Conservation (phyloP, 208 protist genomes). For the Leishmania gerbilli region DNA sequence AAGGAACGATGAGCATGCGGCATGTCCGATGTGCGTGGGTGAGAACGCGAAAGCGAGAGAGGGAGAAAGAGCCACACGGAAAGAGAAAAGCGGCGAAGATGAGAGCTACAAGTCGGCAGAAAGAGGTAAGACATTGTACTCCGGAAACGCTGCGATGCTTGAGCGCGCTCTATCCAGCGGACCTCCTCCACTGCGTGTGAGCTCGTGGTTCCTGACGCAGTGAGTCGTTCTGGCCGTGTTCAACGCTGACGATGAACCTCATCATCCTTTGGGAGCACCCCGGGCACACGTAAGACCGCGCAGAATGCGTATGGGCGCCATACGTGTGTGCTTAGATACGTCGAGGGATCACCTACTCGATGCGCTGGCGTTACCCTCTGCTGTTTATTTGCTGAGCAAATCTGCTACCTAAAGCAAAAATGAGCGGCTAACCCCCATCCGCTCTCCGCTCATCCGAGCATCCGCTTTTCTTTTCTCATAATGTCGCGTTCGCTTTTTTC, state of each 20-base stretch:
- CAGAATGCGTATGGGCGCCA: not conserved
- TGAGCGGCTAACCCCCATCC: too few species aligned
- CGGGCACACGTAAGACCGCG: not conserved
- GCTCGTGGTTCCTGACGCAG: not conserved
- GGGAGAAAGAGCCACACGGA: not conserved
- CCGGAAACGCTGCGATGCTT: too few species aligned
- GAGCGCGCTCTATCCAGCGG: not conserved
- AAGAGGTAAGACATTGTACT: not conserved
- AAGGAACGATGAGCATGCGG: not conserved
- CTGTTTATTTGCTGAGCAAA: too few species aligned
- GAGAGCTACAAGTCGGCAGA: not conserved
- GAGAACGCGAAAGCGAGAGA: conserved; percentile 9
- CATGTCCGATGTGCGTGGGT: not conserved
- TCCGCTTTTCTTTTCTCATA: not conserved
- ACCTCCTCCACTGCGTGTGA: not conserved
- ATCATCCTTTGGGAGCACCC: not conserved
- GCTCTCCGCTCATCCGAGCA: too few species aligned
- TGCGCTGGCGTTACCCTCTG: too few species aligned
- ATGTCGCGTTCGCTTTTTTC: not conserved
- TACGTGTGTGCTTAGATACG: not conserved
- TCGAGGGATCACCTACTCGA: too few species aligned
- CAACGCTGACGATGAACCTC: not conserved
- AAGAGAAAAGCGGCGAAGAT: not conserved
- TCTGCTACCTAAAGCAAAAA: too few species aligned
- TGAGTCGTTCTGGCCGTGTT: not conserved